Percentiles rank a stretch among this genome's conserved stretches.
Conservation (phyloP, 768 basidiomycete genomes). For the Hygrophoropsis aurantiaca region DNA sequence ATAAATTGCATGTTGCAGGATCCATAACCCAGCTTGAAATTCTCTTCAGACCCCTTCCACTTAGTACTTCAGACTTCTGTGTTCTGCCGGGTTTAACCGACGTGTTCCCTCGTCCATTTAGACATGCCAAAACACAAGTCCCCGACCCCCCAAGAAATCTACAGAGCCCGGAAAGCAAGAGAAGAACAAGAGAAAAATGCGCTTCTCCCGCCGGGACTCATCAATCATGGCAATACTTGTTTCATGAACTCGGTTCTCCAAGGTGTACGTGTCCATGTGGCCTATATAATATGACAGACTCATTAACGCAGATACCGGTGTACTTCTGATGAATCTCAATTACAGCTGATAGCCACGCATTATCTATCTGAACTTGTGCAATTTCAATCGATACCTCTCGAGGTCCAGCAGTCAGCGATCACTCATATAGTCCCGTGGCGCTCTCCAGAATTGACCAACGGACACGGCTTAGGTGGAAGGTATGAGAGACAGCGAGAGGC, state of each 20-base stretch:
- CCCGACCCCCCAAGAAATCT: constrained; percentile 62
- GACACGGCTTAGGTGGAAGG: constrained; percentile 50
- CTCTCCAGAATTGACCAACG: constrained; percentile 72
- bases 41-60: too few relatives aligned
- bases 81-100: not conserved
- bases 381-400: constrained; percentile 49
- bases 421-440: constrained; percentile 44
- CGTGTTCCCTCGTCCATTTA: not conserved
- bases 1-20: too few relatives aligned
- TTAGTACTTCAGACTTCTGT: too few relatives aligned
- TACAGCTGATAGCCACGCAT: constrained; percentile 66
- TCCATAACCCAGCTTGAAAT: too few relatives aligned
- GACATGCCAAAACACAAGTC: constrained; percentile 55
- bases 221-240: constrained; percentile 88
- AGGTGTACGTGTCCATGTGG: constrained; percentile 52
- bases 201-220: constrained; percentile 67
- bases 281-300: constrained; percentile 13
- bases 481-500: constrained; percentile 55
- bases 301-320: not conserved
- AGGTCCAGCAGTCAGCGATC: constrained; percentile 38
- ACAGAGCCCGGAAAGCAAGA: constrained; percentile 53
- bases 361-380: constrained; percentile 57
- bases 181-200: constrained; percentile 65
- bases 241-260: constrained; percentile 97
- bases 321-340: constrained; percentile 12